Conservation (phyloP, 2,329 filamentous ascomycete species). For the Pleomassaria siparia region DNA sequence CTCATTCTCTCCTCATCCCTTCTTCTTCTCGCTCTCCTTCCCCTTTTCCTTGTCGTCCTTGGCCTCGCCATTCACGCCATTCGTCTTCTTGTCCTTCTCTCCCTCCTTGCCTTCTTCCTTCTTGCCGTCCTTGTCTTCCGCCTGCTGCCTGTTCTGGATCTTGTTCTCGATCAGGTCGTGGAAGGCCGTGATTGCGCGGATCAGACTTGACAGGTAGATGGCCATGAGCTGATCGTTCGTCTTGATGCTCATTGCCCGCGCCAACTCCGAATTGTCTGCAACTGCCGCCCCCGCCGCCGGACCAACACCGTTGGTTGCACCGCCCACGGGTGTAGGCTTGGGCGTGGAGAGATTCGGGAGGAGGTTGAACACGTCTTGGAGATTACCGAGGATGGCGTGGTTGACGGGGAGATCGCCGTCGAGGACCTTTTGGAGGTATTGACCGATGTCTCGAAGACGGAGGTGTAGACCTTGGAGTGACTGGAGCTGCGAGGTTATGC, state of each 20-base stretch:
- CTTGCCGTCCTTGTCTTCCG: conserved; percentile 87
- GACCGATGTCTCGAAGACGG: conserved; percentile 89
- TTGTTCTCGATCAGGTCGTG: conserved; percentile 99
- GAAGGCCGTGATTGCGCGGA: conserved; percentile 97
- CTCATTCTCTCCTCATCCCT: conserved; percentile 61
- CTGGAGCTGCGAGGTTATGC: conserved; percentile 96
- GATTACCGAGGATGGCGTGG: conserved; percentile 93
- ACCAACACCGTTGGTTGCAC: conserved; percentile 51
- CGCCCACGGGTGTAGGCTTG: conserved; percentile 57
- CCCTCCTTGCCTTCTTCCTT: conserved; percentile 63
- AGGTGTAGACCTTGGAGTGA: conserved; percentile 95
- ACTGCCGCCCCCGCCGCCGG: conserved; percentile 48
- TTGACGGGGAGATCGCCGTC: conserved; percentile 92
- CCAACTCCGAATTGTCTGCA: conserved; percentile 76
- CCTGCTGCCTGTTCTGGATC: conserved; percentile 96
- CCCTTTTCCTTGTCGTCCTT: conserved; percentile 58
- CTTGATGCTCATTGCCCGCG: conserved; percentile 97
- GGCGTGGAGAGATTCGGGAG: conserved; percentile 93
- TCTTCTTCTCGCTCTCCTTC: conserved; percentile 59
- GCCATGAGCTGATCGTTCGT: conserved; percentile 99
- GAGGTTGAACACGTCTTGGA: conserved; percentile 99
- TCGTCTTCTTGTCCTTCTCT: conserved; percentile 63
- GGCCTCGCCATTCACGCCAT: conserved; percentile 52
- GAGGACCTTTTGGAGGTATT: conserved; percentile 94
- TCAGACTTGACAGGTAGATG: conserved; percentile 95